Base-by-base conservation (phyloP, 768 basidiomycete species). In the Serpula lacrymans region DNA sequence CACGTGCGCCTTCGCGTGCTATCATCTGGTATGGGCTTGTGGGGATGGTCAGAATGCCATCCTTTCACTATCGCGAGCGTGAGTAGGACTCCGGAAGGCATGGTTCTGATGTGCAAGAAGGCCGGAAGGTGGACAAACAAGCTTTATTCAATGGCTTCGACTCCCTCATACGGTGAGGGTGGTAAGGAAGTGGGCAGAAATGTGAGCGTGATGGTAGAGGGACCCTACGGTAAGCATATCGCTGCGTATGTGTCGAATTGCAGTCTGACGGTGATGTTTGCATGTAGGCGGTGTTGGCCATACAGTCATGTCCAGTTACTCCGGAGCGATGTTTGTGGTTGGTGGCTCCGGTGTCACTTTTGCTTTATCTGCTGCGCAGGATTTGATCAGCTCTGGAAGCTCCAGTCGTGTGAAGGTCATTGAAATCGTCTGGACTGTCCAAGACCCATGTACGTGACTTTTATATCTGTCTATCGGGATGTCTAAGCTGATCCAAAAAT, bases 261-360 rank as follows among this genome's bases (percentile, higher is more conserved):
- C 23, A n/a, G 11, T 14, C 24, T 26, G 24, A 25, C 13, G 23
- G 21, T 10, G 6, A 4, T 12, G 2, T 26, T 10, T 39, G 20
- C 33, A 58, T 24, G 56, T 51, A 70, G 62, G 75, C 45, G 68
- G 71, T 27, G 47, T 68, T 24, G 60, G 74, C 8, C 69, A 79
- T 47, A 63, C 68, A 0, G 50, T 82, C 13, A 64, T 72, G 38
- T 54, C 68, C 1, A 70, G 68, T 29, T 81, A 71, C 61, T 73
- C 77, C 0, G 70, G 71, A 1, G 71, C 76, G 9, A 45, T 82
- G 44, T 66, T 84, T 43, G 57, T 81, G 29, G 75, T 74, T 5
- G 81, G 78, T 8, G 82, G 82, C 8, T 74, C 73, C 16, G 82
- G 82, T 3, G 74, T 84, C 56, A 74, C 82, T 0, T 78, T 77